Percentiles rank a stretch among this genome's conserved stretches.
Evolutionary conservation across 495 filamentous ascomycete species (phyloP).

Genomic region (Glutinoglossum americanum): DNA sequence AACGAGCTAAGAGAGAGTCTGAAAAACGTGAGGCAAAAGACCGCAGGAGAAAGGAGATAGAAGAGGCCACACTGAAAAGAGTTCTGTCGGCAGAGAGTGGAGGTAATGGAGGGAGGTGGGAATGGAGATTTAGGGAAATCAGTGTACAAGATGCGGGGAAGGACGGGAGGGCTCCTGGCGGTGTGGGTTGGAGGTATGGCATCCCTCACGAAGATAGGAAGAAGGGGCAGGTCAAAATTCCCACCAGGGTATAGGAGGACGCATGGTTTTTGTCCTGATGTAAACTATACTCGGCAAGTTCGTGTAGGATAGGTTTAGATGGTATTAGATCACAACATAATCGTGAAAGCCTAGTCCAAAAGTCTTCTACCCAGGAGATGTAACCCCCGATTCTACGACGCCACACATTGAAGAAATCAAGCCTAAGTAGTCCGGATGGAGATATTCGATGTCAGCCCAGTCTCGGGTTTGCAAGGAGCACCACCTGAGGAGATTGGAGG

Average conservation of each 20-base stretch:
- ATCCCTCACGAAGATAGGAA: constrained; percentile 48
- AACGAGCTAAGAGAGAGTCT: constrained; percentile 18
- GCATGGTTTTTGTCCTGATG: not conserved
- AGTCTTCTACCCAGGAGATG: not conserved
- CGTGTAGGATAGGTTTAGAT: not conserved
- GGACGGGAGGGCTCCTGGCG: constrained; percentile 20
- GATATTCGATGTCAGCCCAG: too few relatives aligned
- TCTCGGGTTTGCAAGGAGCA: too few relatives aligned
- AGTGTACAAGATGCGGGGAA: constrained; percentile 34
- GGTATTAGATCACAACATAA: not conserved
- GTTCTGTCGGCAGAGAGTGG: constrained; percentile 23
- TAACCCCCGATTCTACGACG: not conserved
- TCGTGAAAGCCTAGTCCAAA: not conserved
- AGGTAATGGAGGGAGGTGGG: constrained; percentile 36
- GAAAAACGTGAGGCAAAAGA: constrained; percentile 18
- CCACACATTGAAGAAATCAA: not conserved
- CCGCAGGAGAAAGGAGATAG: constrained; percentile 8
- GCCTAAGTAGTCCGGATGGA: not conserved
- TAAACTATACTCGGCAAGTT: not conserved
- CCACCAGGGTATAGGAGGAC: constrained; percentile 26
- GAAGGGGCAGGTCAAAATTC: constrained; percentile 53
- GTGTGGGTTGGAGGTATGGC: constrained; percentile 42
- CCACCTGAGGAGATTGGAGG: too few relatives aligned
- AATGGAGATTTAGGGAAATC: constrained; percentile 59
- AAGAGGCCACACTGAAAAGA: constrained; percentile 21